Evolutionary conservation across 2,329 filamentous ascomycete genomes (phyloP), one percentile per base, ranked within the genome.

Genomic region (Graphilbum ipis-grandicollis): DNA sequence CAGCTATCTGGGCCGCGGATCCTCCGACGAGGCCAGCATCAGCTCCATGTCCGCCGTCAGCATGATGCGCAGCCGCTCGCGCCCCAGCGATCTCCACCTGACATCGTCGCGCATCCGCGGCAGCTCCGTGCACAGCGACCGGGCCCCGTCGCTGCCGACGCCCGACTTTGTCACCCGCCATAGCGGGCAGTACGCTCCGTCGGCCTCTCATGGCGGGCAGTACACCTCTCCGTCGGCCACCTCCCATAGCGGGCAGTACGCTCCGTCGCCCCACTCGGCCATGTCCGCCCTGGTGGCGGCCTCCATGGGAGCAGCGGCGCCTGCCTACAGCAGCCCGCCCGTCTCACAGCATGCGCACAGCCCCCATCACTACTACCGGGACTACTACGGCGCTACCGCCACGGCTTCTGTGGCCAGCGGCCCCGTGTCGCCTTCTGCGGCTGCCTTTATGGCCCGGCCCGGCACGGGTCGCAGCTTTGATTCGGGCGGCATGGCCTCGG

Each of bases 161-260:
- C 71, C 73, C 3, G 78, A 83, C 39, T 79, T 79, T 51, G 60
- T 61, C 36, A 68, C 68, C 44, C 71, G 75, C 36, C 63, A 72
- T 46, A 82, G 75, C 49, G 76, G 71, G 21, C 73, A 76, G 36
- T 75, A 82, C 46, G 66, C 65, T n/a, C n/a, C n/a, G n/a, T n/a
- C n/a, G n/a, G n/a, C n/a, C n/a, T n/a, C n/a, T n/a, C n/a, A n/a
- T n/a, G n/a, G n/a, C n/a, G n/a, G n/a, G n/a, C n/a, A n/a, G n/a
- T n/a, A n/a, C n/a, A n/a, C n/a, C n/a, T n/a, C n/a, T n/a, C n/a
- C n/a, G n/a, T n/a, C n/a, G n/a, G n/a, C n/a, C n/a, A n/a, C n/a
- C n/a, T n/a, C n/a, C n/a, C n/a, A n/a, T n/a, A n/a, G n/a, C n/a
- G n/a, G n/a, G n/a, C n/a, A n/a, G n/a, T n/a, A n/a, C n/a, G n/a